Conservation (phyloP, 1,139 yeast species). For the Candida labiduridarum region DNA sequence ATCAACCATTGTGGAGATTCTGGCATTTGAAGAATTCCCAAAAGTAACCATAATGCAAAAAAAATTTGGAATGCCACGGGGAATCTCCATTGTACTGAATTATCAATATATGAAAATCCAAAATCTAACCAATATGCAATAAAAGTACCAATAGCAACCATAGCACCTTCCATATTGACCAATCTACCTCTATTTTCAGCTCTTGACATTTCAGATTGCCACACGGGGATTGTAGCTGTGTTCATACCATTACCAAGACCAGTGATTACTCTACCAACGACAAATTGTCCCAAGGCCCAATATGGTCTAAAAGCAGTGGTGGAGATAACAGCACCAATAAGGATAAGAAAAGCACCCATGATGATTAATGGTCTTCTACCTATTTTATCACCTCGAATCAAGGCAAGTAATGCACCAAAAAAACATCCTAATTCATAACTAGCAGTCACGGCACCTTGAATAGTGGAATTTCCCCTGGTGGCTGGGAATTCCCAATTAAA, state of each 20-base stretch:
- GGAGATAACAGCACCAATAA: conserved; percentile 66
- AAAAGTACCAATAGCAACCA: conserved; percentile 59
- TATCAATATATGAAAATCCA: conserved; percentile 60
- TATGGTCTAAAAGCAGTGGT: conserved; percentile 54
- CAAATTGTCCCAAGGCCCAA: conserved; percentile 64
- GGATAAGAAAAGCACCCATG: conserved; percentile 59
- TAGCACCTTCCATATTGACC: conserved; percentile 73
- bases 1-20: conserved; percentile 80
- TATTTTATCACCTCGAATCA: conserved; percentile 59
- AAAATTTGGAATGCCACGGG: conserved; percentile 50
- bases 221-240: conserved; percentile 82
- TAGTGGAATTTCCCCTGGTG: conserved; percentile 39
- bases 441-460: conserved; percentile 71
- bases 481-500: conserved; percentile 63
- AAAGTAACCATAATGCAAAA: conserved; percentile 39
- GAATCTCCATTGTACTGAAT: conserved; percentile 54
- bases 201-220: conserved; percentile 78
- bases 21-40: conserved; percentile 48
- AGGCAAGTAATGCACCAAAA: conserved; percentile 69
- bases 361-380: conserved; percentile 72
- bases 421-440: conserved; percentile 79
- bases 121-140: conserved; percentile 79
- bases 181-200: conserved; percentile 73
- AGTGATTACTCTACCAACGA: conserved; percentile 74
- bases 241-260: conserved; percentile 81